Base-by-base conservation (phyloP, 352 stramenopile species). In the Phytopythium mirpurense region DNA sequence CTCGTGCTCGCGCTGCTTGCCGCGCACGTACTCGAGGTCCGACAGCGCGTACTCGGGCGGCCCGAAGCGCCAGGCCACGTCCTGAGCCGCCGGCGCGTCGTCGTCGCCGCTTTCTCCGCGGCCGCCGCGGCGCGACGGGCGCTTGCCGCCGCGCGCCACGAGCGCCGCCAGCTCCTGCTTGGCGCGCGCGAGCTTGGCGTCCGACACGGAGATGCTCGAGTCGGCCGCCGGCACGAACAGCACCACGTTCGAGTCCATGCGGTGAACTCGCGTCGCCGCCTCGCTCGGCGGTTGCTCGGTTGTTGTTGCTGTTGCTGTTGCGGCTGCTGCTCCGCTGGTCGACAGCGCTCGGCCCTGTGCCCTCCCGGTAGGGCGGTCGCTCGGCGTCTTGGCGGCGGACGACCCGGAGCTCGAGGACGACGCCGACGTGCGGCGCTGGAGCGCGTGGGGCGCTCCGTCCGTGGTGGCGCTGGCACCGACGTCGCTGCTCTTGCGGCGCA, bases 1-100 rank as follows among this genome's bases (percentile, higher is more conserved):
- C 3, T 89, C 76, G 16, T 74, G 60, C 35, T 86, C 72, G 38
- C 80, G 78, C 18, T 57, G 59, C 41, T 78, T 78, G 54, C 79
- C 72, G 44, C 71, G 76, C 16, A 86, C 65, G 52, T 90, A 93
- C 34, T 77, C 78, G 49, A 93, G 65, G 46, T 93, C 83, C n/a
- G 72, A 76, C 4, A 93, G 71, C 29, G 79, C 63, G 52, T 89
- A 93, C 54, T 93, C 70, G 1, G 80, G 83, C 18, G 49, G 27
- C 9, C 80, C 83, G 49, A 87, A 90, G 6, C 80, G 76, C 83
- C 83, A 93, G 29, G 52, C 47, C 16, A 72, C 68, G 21, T 46
- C n/a, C 56, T n/a, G n/a, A n/a, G n/a, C n/a, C n/a, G n/a, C n/a
- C n/a, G n/a, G n/a, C n/a, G n/a, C n/a, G n/a, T n/a, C 9, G 29